Percentiles rank a stretch among this genome's conserved stretches.
These are phyloP conservation scores for Saraca asoca DNA, from an alignment of 331 rosid genomes.

Conservation along the genomic window DNA sequence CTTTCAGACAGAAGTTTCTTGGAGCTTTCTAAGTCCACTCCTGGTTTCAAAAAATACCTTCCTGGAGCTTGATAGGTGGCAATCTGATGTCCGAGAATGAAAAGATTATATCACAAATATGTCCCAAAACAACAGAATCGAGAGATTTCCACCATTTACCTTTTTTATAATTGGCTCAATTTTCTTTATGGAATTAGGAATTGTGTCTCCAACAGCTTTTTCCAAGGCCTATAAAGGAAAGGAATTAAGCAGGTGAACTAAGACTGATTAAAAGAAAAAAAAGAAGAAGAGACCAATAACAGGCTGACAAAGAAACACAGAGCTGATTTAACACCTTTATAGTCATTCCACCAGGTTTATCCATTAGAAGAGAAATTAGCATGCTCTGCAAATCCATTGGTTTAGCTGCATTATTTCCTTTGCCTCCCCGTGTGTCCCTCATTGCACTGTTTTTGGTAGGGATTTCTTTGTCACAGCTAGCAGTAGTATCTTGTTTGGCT, in stretches of 20 bases:
- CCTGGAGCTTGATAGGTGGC: constrained; percentile 82
- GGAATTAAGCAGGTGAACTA: constrained; percentile 21
- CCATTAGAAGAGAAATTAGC: constrained; percentile 65
- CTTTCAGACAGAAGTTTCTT: constrained; percentile 66
- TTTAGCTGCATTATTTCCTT: constrained; percentile 61
- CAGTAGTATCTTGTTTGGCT: constrained; percentile 55
- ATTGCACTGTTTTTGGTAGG: constrained; percentile 43
- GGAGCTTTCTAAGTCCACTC: constrained; percentile 60
- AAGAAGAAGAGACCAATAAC: constrained; percentile 8
- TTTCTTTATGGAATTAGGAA: constrained; percentile 66
- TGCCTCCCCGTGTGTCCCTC: constrained; percentile 54
- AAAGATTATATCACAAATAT: constrained; percentile 36
- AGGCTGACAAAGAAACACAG: constrained; percentile 23
- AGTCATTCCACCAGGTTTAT: constrained; percentile 87
- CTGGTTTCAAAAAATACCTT: constrained; percentile 67
- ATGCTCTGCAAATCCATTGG: constrained; percentile 69
- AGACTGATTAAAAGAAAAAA: constrained; percentile 5
- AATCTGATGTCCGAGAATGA: constrained; percentile 64
- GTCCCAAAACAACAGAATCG: constrained; percentile 35
- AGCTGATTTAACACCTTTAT: constrained; percentile 45
- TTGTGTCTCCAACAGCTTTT: constrained; percentile 78
- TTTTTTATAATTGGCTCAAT: constrained; percentile 76
- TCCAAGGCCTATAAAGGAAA: constrained; percentile 65
- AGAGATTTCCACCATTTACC: constrained; percentile 51
- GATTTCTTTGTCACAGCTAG: constrained; percentile 59